Conservation (phyloP, 345 rosid species). For the Adansonia digitata region DNA sequence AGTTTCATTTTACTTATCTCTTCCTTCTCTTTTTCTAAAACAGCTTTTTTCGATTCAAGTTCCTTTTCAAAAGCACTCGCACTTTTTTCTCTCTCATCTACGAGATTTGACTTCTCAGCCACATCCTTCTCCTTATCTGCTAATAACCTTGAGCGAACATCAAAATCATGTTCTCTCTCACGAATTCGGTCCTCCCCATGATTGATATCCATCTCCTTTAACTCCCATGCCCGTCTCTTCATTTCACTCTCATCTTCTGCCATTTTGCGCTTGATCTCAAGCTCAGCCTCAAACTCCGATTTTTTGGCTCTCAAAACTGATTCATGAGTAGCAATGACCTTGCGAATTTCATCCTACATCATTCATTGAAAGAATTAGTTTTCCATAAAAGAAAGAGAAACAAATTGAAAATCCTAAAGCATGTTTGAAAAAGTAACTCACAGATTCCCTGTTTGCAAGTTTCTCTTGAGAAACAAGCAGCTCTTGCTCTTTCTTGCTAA, state of each 20-base stretch:
- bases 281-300: constrained; percentile 70
- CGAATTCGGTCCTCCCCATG: constrained; percentile 55
- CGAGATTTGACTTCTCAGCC: constrained; percentile 38
- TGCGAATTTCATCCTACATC: constrained; percentile 63
- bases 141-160: constrained; percentile 50
- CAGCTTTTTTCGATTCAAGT: constrained; percentile 30
- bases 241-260: constrained; percentile 81
- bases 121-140: constrained; percentile 69
- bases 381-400: not conserved
- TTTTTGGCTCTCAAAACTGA: constrained; percentile 48
- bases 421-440: constrained; percentile 34
- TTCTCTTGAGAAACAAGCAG: constrained; percentile 64
- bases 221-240: constrained; percentile 86
- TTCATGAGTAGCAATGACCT: constrained; percentile 58
- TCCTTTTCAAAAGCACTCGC: constrained; percentile 47
- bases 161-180: constrained; percentile 85
- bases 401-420: not conserved
- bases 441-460: constrained; percentile 68
- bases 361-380: not conserved
- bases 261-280: constrained; percentile 53
- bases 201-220: constrained; percentile 74
- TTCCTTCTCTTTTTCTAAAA: constrained; percentile 57
- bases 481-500: constrained; percentile 65
- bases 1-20: constrained; percentile 47
- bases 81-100: constrained; percentile 59